Percentiles rank a stretch among this genome's conserved stretches.
Conservation (phyloP, 495 filamentous ascomycete species). For the Trichocladium uniseriatum region DNA sequence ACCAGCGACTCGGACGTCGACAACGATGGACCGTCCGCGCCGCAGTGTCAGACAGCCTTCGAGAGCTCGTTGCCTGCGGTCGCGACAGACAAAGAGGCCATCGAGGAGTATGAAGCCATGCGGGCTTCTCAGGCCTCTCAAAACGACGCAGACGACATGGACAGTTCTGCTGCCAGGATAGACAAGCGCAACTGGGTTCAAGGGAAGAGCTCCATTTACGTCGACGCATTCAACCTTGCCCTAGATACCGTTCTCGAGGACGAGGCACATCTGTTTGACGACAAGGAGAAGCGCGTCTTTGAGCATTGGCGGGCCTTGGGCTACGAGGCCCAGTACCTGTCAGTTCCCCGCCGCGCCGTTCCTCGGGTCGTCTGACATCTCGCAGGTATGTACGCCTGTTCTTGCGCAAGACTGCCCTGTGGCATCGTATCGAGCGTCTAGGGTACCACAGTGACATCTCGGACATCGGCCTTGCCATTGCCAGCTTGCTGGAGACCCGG, state of each 20-base stretch:
- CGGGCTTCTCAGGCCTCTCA: slow-evolving; percentile 33
- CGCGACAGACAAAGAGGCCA: slow-evolving; percentile 57
- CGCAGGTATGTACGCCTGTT: slow-evolving; percentile 79
- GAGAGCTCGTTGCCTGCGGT: slow-evolving; percentile 67
- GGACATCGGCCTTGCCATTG: slow-evolving; percentile 56
- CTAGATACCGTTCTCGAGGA: slow-evolving; percentile 85
- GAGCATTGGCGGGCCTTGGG: slow-evolving; percentile 58
- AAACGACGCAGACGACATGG: slow-evolving; percentile 25
- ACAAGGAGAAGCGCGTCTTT: slow-evolving; percentile 71
- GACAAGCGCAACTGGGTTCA: slow-evolving; percentile 37
- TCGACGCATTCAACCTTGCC: slow-evolving; percentile 93
- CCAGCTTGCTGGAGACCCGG: slow-evolving; percentile 37
- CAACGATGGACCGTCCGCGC: slow-evolving; percentile 15
- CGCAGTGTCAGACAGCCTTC: slow-evolving; percentile 50
- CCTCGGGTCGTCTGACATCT: slow-evolving; percentile 4
- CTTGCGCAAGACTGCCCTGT: slow-evolving; percentile 84
- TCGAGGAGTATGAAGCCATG: slow-evolving; percentile 67
- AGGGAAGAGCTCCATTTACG: slow-evolving; percentile 77
- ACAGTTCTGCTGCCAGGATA: slow-evolving; percentile 27
- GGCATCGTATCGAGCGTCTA: slow-evolving; percentile 75
- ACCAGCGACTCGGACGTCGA: slow-evolving; percentile 12
- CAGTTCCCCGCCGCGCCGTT: slow-evolving; percentile 27
- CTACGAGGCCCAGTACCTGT: slow-evolving; percentile 92
- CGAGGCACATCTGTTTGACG: slow-evolving; percentile 79
- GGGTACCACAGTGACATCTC: slow-evolving; percentile 76